Conservation (phyloP, 331 rosid species). For the Saraca asoca region DNA sequence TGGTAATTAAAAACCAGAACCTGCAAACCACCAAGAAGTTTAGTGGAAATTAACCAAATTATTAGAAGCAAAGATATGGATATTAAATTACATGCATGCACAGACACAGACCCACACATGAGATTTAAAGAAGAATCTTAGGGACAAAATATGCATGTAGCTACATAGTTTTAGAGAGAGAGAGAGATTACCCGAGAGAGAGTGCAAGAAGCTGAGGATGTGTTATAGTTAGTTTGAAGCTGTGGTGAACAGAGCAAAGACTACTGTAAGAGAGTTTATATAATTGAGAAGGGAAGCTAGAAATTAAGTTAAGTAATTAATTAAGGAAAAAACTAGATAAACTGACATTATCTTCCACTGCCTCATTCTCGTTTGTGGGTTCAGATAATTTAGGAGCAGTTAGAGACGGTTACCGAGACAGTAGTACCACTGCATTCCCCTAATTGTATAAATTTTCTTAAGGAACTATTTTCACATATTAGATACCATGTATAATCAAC, state of each 20-base stretch:
- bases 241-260: neutral
- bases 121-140: constrained; percentile 28
- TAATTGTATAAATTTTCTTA: too few relatives aligned
- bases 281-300: neutral
- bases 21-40: neutral
- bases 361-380: constrained; percentile 28
- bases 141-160: neutral
- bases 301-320: too few relatives aligned
- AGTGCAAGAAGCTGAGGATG: constrained; percentile 17
- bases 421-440: neutral
- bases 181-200: neutral
- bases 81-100: neutral
- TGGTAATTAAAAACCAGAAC: constrained; percentile 1
- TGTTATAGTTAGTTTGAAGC: constrained; percentile 8
- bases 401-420: constrained; percentile 34
- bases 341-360: constrained; percentile 20
- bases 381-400: constrained; percentile 43
- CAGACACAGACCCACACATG: neutral
- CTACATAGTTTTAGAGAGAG: constrained; percentile 10
- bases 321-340: constrained; percentile 26
- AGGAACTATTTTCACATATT: too few relatives aligned
- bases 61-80: too few relatives aligned
- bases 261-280: constrained; percentile 11
- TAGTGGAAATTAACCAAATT: neutral
- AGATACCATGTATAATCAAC: too few relatives aligned